Conservation (phyloP, 768 basidiomycete genomes). For the Gyrodon lividus region DNA sequence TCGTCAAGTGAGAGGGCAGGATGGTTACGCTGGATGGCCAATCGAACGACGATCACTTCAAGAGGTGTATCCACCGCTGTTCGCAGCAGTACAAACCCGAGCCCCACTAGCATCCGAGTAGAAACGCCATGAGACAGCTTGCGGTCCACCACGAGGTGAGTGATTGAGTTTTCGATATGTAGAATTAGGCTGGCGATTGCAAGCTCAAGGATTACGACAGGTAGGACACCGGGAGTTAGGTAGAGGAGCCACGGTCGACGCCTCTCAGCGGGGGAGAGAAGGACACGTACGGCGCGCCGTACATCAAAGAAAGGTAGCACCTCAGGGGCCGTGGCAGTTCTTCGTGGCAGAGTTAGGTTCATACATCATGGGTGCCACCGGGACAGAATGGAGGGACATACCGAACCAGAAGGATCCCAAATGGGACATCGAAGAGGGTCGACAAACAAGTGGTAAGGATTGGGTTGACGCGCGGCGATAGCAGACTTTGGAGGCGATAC, state of each 20-base stretch:
- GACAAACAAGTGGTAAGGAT: background rate
- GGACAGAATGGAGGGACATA: conserved; percentile 48
- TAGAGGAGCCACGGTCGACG: conserved; percentile 73
- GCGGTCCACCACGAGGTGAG: background rate
- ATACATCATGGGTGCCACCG: conserved; percentile 41
- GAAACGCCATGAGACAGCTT: conserved; percentile 45
- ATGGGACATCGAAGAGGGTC: background rate
- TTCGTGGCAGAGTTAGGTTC: conserved; percentile 54
- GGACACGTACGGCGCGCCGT: conserved; percentile 52
- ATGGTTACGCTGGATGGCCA: conserved; percentile 1
- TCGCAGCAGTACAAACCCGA: conserved; percentile 34
- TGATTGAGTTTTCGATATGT: conserved; percentile 27
- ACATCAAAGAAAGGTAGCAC: conserved; percentile 56
- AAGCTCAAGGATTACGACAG: conserved; percentile 39
- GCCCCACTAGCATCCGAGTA: conserved; percentile 31
- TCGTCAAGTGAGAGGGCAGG: conserved; percentile 55
- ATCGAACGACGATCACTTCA: conserved; percentile 1
- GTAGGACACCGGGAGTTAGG: conserved; percentile 59
- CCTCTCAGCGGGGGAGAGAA: conserved; percentile 74
- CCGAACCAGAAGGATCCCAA: background rate
- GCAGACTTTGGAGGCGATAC: too few species aligned
- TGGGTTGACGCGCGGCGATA: too few species aligned
- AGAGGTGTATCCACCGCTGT: background rate
- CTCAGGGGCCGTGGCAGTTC: conserved; percentile 73
- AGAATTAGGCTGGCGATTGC: conserved; percentile 44